Base-by-base conservation (phyloP, 1,139 yeast genomes). In the Pichia cactophila region DNA sequence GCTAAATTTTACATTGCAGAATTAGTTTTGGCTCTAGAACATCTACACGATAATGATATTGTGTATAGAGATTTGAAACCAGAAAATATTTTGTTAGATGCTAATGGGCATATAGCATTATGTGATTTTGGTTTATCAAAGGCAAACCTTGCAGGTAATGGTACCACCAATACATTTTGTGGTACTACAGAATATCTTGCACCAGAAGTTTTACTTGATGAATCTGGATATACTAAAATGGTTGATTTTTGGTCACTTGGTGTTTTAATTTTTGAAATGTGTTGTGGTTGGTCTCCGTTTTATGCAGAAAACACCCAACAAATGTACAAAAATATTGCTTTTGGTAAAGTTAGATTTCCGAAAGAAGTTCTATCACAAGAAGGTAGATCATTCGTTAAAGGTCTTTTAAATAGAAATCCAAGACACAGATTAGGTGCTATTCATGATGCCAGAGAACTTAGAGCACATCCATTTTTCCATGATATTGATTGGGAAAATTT, bases 281-380 rank as follows among this genome's bases (percentile, higher is more conserved):
- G 97, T 67, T 92, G 97, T 70, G 98, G 98, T 41, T 92, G 97
- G 97, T 86, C 96, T n/a, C 98, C 98, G 49, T 92, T 92, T 66
- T 90, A 88, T 64, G 97, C 97, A 41, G 97, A 90, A 56, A 92
- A 87, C 65, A 88, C 95, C 48, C 97, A 92, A 71, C 96, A 90
- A 69, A 92, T 92, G 97, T 92, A 92, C 72, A 90, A 90, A 70
- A 92, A 92, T 69, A 92, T 92, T 70, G 97, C 97, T 3, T 92
- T 89, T 70, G 97, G 98, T 55, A 92, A 92, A 66, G 97, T 92
- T 33, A 77, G 96, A 61, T 92, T 92, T 69, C 98, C 98, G 43
- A 88, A 90, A 65, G 97, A 92, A 63, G 94, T 92, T 12, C 73
- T 92, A 52, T 85, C 95, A 49, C 77, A 87, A 7, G 96, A 89